Conservation (phyloP, 352 stramenopile species). For the Globisporangium camurandrum region DNA sequence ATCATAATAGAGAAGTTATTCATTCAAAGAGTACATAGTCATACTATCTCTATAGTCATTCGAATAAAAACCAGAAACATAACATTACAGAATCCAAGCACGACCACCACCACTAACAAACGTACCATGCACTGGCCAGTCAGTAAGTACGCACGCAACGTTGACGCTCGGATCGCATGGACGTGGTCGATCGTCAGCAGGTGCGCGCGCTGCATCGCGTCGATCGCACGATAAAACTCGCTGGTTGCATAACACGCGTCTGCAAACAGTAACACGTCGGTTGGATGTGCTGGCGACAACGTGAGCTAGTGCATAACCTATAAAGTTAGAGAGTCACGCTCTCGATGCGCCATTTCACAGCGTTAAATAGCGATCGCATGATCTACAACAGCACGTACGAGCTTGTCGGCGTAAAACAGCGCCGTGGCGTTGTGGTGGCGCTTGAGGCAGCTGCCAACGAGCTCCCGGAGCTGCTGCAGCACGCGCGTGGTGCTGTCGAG, state of each 20-base stretch:
- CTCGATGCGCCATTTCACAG: not conserved
- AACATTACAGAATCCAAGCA: too few species aligned
- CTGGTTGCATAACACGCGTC: slow-evolving; percentile 59
- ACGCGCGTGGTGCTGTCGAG: slow-evolving; percentile 7
- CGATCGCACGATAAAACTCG: slow-evolving; percentile 74
- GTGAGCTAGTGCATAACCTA: slow-evolving; percentile 22
- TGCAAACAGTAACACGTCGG: slow-evolving; percentile 70
- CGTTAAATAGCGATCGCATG: not conserved
- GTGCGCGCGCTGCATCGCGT: slow-evolving; percentile 45
- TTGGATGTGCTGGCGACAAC: slow-evolving; percentile 34
- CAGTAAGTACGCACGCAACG: slow-evolving; percentile 45
- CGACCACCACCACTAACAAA: too few species aligned
- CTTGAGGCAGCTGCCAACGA: slow-evolving; percentile 38
- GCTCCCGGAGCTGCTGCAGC: slow-evolving; percentile 25
- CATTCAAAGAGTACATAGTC: too few species aligned
- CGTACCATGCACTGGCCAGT: slow-evolving; percentile 66
- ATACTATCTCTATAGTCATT: too few species aligned
- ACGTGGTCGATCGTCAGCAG: slow-evolving; percentile 28
- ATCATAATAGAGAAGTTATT: too few species aligned
- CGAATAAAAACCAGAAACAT: too few species aligned
- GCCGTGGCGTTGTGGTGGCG: slow-evolving; percentile 46
- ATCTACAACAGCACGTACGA: slow-evolving; percentile 19
- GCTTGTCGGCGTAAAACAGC: slow-evolving; percentile 79
- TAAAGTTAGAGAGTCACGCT: not conserved
- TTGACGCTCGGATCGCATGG: slow-evolving; percentile 14